Evolutionary conservation across 305 asterid species (phyloP), one percentile per base, ranked within the genome.

Genomic region (Vinca major): DNA sequence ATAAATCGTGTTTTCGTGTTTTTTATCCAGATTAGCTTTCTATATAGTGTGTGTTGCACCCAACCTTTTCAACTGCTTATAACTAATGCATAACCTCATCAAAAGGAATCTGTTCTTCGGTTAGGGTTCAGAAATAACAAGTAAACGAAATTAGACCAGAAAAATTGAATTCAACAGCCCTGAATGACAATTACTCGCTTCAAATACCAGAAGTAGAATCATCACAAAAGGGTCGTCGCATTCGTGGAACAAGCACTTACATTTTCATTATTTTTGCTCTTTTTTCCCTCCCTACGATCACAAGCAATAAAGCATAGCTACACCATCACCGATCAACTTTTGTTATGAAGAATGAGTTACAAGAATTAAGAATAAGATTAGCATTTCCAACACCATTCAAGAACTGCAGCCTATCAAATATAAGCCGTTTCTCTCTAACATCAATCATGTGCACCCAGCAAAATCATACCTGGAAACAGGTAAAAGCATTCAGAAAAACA

Each of bases 371-470:
- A n/a, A 58, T 6, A 56, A 52, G 54, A 69, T 69, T 49, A 40
- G 76, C 74, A 39, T 17, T 63, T 48, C 55, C 19, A 48, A 65
- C 33, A 69, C 67, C 66, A 63, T 66, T 45, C 62, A 11, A 53
- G 57, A n/a, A 62, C 55, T 19, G 56, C 6, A 13, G 20, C 20
- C 64, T 54, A 37, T 40, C 56, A 39, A 44, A 41, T 4, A 40
- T 21, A 12, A 41, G 57, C 16, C 36, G 41, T 65, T 16, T 63
- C 36, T 45, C 17, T 48, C 60, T n/a, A 47, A 55, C 10, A 50
- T 43, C 60, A 51, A 64, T 41, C 55, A 5, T 9, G 62, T 37
- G 21, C 5, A 11, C 52, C 52, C 4, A 13, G 58, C 65, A 63
- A 40, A 48, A 51, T 9, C 39, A 48, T 56, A 7, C 73, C 75